phyloP scores from a whole-genome alignment of 169 alveolate genomes.

The Cryptosporidium meleagridis region DNA sequence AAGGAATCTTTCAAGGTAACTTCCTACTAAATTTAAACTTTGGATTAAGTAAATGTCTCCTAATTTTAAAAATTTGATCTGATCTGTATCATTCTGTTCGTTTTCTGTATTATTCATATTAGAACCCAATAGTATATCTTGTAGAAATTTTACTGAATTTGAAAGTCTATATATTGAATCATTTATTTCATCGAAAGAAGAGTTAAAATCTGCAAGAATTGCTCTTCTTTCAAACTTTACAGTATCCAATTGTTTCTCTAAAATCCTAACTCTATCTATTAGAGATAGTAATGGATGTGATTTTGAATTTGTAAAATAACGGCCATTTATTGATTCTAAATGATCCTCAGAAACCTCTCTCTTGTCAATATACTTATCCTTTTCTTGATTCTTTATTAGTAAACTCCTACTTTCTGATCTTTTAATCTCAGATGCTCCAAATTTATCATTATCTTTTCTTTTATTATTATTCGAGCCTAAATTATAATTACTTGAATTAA shows the following conservation, averaged over 20 bases:
- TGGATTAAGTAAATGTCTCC: not conserved
- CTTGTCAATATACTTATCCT: not conserved
- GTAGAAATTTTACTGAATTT: slow-evolving; percentile 34
- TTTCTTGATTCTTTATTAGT: not conserved
- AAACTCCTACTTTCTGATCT: not conserved
- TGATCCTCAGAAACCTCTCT: not conserved
- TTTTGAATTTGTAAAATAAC: not conserved
- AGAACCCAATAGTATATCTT: slow-evolving; percentile 52
- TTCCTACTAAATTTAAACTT: not conserved
- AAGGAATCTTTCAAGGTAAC: slow-evolving; percentile 1
- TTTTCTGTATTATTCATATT: slow-evolving; percentile 15
- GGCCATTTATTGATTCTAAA: not conserved
- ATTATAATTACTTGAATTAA: not conserved
- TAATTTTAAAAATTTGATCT: not conserved
- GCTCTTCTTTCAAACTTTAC: slow-evolving; percentile 7
- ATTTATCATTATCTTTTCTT: not conserved
- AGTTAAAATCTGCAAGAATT: not conserved
- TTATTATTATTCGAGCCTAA: not conserved
- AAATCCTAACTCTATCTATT: slow-evolving; percentile 36
- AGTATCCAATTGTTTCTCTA: slow-evolving; percentile 31
- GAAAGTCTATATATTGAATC: slow-evolving; percentile 31
- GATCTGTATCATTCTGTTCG: not conserved
- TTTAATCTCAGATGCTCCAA: not conserved
- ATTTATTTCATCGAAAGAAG: not conserved
- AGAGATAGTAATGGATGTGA: slow-evolving; percentile 56